These are phyloP conservation scores for Saccharomycopsis capsularis DNA, from an alignment of 805 yeast genomes.

Conservation along the genomic window DNA sequence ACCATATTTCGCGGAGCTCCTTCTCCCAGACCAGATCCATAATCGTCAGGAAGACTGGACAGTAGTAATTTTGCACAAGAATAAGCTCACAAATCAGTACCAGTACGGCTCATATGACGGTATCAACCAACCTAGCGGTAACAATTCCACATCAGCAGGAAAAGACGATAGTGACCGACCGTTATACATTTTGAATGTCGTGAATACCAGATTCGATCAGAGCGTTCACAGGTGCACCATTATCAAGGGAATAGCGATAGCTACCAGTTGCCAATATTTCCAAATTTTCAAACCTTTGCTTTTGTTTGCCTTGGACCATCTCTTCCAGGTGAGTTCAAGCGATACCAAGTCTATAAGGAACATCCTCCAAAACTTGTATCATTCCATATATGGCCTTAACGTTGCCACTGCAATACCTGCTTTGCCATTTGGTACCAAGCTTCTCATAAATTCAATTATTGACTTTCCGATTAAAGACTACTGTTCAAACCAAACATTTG, in stretches of 20 bases:
- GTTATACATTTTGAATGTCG: constrained; percentile 44
- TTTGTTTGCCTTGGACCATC: constrained; percentile 42
- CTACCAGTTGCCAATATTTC: constrained; percentile 40
- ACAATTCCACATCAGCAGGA: constrained; percentile 22
- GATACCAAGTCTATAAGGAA: neutral
- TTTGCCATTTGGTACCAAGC: constrained; percentile 10
- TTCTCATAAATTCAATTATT: constrained; percentile 14
- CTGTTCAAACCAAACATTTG: constrained; percentile 4
- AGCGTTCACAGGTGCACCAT: constrained; percentile 42
- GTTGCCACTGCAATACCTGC: constrained; percentile 4
- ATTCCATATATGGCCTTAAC: constrained; percentile 4
- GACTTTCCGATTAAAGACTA: constrained; percentile 19
- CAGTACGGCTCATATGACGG: constrained; percentile 1
- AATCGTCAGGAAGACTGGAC: constrained; percentile 51
- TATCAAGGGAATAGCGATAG: constrained; percentile 44
- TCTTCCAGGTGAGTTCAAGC: constrained; percentile 27
- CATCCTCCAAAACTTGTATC: constrained; percentile 4
- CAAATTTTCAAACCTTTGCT: constrained; percentile 49
- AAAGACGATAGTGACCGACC: constrained; percentile 34
- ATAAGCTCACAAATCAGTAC: neutral
- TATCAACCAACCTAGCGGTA: neutral
- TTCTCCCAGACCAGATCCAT: constrained; percentile 56
- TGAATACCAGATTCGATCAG: constrained; percentile 37
- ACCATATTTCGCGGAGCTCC: constrained; percentile 46
- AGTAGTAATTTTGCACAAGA: constrained; percentile 36